Evolutionary conservation across 805 yeast species (phyloP), one percentile per base, ranked within the genome.

Genomic region (Lachancea sp.): DNA sequence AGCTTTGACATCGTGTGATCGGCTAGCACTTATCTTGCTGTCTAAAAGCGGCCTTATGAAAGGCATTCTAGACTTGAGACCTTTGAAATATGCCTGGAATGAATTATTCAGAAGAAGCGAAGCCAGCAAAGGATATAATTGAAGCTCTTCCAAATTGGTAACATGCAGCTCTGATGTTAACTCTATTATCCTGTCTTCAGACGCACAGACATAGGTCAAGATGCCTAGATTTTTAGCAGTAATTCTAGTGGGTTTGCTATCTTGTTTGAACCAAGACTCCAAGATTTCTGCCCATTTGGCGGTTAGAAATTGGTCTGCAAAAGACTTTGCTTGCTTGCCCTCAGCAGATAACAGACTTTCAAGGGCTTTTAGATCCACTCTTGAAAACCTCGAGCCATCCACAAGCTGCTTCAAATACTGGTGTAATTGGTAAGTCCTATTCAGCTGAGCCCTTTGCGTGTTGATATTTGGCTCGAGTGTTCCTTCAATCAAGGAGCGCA

Each of bases 191-290:
- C 70, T 65, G 12, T 67, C 52, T 0, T 67, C 59, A 0, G 78
- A 60, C 19, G 75, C 62, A 25, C 81, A 68, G 12, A 77, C 46
- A 24, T 81, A 43, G 1, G 83, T 71, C 2, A 82, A 50, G 2
- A 78, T 53, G 65, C 71, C 74, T 1, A 79, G 52, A 21, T 77
- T 67, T 48, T 69, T 71, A 17, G 75, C 65, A 0, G 52, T 45
- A 4, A 64, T 57, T 0, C 78, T 67, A 50, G 74, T 71, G 7
- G 19, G 52, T 29, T 83, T 76, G 18, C 63, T 64, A 4, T 85
- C 87, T 39, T 70, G 72, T 8, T 71, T 70, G 60, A 77, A 82
- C 40, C 77, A 55, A 28, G 63, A 66, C 49, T 83, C 90, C 31
- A 83, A 52, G 11, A 60, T 55, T 47, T 76, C 80, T 13, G 80